A percentile compares a stretch with the other conserved stretches of the same genome.
Conservation (phyloP, 108 stramenopile species). For the Pseudonitzschia multistriata region DNA sequence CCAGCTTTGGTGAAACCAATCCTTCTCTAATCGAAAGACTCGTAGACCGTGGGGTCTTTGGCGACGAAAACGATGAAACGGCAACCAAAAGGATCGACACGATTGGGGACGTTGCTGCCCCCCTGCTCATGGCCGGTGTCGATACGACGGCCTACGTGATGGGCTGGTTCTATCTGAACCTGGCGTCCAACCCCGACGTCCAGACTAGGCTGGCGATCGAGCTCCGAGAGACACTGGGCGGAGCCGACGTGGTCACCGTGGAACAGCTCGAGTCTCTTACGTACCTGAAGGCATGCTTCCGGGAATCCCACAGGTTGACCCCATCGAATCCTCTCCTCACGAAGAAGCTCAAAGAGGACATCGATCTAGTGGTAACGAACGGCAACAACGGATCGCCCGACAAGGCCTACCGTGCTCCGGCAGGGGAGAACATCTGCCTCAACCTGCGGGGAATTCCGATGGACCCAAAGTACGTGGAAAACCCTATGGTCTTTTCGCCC, state of each 20-base stretch:
- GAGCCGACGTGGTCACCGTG: constrained; percentile 2
- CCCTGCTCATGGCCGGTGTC: constrained; percentile 9
- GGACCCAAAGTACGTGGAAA: constrained; percentile 27
- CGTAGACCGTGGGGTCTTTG: background rate
- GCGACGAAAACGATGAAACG: too few relatives aligned
- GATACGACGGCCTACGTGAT: constrained; percentile 13
- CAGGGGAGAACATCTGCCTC: background rate
- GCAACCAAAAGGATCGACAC: too few relatives aligned
- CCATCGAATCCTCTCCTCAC: background rate
- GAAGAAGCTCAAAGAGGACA: constrained; percentile 6
- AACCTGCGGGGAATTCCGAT: constrained; percentile 7
- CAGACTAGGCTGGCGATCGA: background rate
- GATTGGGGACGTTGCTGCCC: background rate
- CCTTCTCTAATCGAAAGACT: background rate
- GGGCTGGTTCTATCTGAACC: constrained; percentile 14
- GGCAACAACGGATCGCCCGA: background rate
- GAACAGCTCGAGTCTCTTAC: constrained; percentile 1
- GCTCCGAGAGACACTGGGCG: background rate
- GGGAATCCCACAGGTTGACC: constrained; percentile 13
- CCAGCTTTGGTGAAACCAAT: background rate
- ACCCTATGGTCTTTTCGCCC: constrained; percentile 32
- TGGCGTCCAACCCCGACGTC: constrained; percentile 12
- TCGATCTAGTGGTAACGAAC: background rate
- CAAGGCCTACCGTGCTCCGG: background rate
- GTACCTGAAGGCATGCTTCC: constrained; percentile 1